Percentiles rank a stretch among this genome's conserved stretches.
Evolutionary conservation across 192 early-diverging fungal genomes (phyloP).

Genomic region (Coemansia sp.): DNA sequence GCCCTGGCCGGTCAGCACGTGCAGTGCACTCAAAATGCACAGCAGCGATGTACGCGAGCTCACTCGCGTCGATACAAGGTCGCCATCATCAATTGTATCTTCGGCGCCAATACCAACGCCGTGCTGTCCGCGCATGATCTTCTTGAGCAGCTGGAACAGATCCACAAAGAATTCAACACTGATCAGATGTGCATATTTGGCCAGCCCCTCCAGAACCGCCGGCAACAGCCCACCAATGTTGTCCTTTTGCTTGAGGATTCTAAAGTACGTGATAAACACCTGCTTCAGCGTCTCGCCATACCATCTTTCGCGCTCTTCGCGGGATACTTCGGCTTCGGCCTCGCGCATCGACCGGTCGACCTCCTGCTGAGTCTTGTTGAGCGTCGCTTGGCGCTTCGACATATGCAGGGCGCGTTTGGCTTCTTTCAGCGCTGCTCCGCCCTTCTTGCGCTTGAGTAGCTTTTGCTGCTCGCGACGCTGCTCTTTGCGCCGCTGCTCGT

Average conservation of each 20-base stretch:
- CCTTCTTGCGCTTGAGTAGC: conserved; percentile 38
- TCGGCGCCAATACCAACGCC: conserved; percentile 52
- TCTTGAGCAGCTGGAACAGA: conserved; percentile 78
- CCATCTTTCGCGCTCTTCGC: conserved; percentile 79
- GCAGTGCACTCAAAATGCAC: conserved; percentile 86
- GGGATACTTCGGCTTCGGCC: conserved; percentile 83
- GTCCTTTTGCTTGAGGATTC: conserved; percentile 84
- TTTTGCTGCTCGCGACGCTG: conserved; percentile 41
- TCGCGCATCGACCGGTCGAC: conserved; percentile 68
- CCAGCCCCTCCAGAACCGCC: conserved; percentile 63
- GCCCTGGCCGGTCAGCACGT: conserved; percentile 86
- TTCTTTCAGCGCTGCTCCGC: conserved; percentile 40
- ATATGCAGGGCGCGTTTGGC: conserved; percentile 61
- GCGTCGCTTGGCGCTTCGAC: conserved; percentile 75
- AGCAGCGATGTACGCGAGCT: conserved; percentile 74
- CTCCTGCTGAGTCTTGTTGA: conserved; percentile 42
- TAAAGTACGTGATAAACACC: conserved; percentile 92
- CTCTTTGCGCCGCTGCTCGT: conserved; percentile 56
- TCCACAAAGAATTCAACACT: conserved; percentile 95
- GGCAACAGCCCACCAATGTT: conserved; percentile 65
- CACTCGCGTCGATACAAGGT: conserved; percentile 34
- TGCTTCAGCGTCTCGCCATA: conserved; percentile 93
- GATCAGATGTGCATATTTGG: conserved; percentile 90
- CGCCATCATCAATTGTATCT: conserved; percentile 47
- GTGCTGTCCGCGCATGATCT: conserved; percentile 69